phyloP scores from a whole-genome alignment of 257 asterid species.

The Solanum piurae region DNA sequence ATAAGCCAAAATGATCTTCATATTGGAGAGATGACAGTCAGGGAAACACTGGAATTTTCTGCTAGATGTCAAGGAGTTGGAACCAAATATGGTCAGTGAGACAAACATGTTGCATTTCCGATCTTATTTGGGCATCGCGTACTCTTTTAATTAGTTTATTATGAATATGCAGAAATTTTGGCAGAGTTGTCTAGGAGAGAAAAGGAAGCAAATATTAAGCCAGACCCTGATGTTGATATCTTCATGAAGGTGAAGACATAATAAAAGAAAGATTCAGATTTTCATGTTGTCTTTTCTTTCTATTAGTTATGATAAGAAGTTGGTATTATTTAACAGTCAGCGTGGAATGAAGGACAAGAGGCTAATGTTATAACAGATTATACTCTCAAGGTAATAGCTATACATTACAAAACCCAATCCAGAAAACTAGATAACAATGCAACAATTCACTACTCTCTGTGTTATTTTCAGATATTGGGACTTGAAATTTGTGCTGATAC shows the following conservation, averaged over 20 bases:
- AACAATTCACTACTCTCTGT: not conserved
- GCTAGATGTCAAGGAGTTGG: slow-evolving; percentile 97
- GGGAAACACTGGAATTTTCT: slow-evolving; percentile 85
- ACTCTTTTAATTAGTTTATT: not conserved
- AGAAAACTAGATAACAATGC: not conserved
- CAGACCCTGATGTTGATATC: slow-evolving; percentile 78
- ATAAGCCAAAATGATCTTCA: slow-evolving; percentile 87
- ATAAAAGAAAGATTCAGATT: not conserved
- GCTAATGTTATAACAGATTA: slow-evolving; percentile 71
- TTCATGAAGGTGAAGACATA: slow-evolving; percentile 66
- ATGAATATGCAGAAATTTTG: slow-evolving; percentile 43
- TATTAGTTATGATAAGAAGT: not conserved
- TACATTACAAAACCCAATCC: not conserved
- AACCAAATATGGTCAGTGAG: slow-evolving; percentile 50
- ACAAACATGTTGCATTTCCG: not conserved
- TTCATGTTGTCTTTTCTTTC: not conserved
- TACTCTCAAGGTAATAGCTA: slow-evolving; percentile 52
- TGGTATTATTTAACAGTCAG: slow-evolving; percentile 35
- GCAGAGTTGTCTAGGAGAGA: slow-evolving; percentile 81
- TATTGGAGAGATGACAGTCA: slow-evolving; percentile 74
- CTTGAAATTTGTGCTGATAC: slow-evolving; percentile 87
- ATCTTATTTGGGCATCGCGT: not conserved
- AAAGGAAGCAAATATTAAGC: slow-evolving; percentile 72
- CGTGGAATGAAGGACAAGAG: slow-evolving; percentile 77
- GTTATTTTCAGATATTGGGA: slow-evolving; percentile 54